Conservation (phyloP, 2,329 filamentous ascomycete genomes). For the Fusarium cyanostomum region DNA sequence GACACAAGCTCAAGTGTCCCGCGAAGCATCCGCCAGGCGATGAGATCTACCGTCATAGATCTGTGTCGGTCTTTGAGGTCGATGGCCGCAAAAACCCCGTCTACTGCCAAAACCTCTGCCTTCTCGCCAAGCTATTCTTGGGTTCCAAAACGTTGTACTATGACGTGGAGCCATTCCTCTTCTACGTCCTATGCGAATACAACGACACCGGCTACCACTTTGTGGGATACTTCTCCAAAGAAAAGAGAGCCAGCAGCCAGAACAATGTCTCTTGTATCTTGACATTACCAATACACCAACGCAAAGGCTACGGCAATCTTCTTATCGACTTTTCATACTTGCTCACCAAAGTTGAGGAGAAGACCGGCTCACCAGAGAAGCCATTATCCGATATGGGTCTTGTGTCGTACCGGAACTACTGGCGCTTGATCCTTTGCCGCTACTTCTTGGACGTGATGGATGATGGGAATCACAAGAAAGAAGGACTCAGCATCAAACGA, state of each 20-base stretch:
- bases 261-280: slow-evolving; percentile 99
- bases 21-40: slow-evolving; percentile 97
- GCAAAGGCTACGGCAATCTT: slow-evolving; percentile 95
- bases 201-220: slow-evolving; percentile 94
- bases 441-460: slow-evolving; percentile 71
- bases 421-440: slow-evolving; percentile 88
- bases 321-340: slow-evolving; percentile 99
- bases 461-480: slow-evolving; percentile 47
- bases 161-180: slow-evolving; percentile 95
- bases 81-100: slow-evolving; percentile 96
- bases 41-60: slow-evolving; percentile 93
- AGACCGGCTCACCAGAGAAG: slow-evolving; percentile 96
- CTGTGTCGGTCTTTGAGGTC: slow-evolving; percentile 96
- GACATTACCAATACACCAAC: slow-evolving; percentile 93
- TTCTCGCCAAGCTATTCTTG: slow-evolving; percentile 96
- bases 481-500: slow-evolving; percentile 67
- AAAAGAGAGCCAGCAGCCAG: slow-evolving; percentile 91
- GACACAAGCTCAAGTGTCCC: slow-evolving; percentile 96
- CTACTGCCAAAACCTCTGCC: slow-evolving; percentile 98
- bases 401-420: slow-evolving; percentile 97
- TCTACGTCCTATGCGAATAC: slow-evolving; percentile 96
- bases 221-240: slow-evolving; percentile 99
- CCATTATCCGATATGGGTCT: slow-evolving; percentile 97
- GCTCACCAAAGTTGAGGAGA: slow-evolving; percentile 89
- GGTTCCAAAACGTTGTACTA: slow-evolving; percentile 99